A percentile compares a stretch with the other conserved stretches of the same genome.
These are phyloP conservation scores for Ramularia endophylla DNA, from an alignment of 2,329 filamentous ascomycete genomes.

Conservation along the genomic window DNA sequence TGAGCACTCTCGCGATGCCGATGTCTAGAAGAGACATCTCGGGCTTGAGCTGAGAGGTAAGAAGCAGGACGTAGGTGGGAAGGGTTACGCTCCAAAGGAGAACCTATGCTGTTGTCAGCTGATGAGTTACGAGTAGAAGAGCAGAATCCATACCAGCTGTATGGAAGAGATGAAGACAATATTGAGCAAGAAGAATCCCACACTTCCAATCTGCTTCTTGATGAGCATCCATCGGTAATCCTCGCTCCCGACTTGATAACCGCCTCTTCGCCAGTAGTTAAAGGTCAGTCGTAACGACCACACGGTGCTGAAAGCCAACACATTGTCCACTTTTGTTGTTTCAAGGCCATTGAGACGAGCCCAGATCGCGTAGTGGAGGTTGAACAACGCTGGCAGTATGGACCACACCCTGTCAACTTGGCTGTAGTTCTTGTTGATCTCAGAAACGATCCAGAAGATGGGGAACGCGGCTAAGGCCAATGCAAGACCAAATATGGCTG, in stretches of 20 bases:
- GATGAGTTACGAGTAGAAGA: not conserved
- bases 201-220: constrained; percentile 56
- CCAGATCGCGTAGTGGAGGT: constrained; percentile 79
- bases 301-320: constrained; percentile 61
- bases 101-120: constrained; percentile 41
- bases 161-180: constrained; percentile 79
- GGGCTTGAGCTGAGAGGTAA: constrained; percentile 58
- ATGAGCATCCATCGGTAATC: constrained; percentile 91
- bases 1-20: constrained; percentile 50
- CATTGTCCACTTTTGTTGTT: constrained; percentile 64
- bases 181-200: constrained; percentile 78
- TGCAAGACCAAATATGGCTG: constrained; percentile 67
- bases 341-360: constrained; percentile 67
- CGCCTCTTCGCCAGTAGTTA: constrained; percentile 96
- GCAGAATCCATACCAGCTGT: constrained; percentile 50
- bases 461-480: constrained; percentile 65
- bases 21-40: constrained; percentile 49
- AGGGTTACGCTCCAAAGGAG: constrained; percentile 73
- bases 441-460: constrained; percentile 68
- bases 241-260: constrained; percentile 81
- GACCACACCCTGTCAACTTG: constrained; percentile 94
- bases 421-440: constrained; percentile 92
- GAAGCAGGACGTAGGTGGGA: constrained; percentile 76
- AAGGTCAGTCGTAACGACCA: constrained; percentile 74
- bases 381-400: constrained; percentile 79